Evolutionary conservation across 73 alveolate genomes (phyloP).

Genomic region (Tetrahymena thermophila): DNA sequence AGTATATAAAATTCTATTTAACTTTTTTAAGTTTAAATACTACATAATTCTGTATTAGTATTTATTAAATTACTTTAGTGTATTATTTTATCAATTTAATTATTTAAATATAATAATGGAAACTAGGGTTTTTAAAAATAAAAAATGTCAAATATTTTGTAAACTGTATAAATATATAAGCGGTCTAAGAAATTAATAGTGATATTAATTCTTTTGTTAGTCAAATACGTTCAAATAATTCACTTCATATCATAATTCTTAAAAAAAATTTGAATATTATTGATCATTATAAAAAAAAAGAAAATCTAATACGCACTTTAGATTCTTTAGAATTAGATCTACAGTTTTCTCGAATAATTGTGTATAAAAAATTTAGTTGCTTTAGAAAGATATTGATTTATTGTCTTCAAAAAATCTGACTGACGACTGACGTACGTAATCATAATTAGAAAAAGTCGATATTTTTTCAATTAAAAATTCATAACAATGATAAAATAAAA

Average conservation of each 20-base stretch:
- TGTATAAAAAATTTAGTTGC: neutral
- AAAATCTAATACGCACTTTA: neutral
- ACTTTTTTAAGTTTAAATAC: neutral
- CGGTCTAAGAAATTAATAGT: neutral
- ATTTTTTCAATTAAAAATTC: too few relatives aligned
- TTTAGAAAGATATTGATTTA: too few relatives aligned
- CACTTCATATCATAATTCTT: neutral
- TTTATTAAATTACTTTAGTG: too few relatives aligned
- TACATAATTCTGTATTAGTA: too few relatives aligned
- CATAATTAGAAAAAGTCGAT: neutral
- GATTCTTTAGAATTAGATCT: neutral
- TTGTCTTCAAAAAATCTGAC: neutral
- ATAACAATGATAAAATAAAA: neutral
- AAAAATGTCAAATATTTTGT: neutral
- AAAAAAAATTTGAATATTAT: too few relatives aligned
- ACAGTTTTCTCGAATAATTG: neutral
- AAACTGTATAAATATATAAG: too few relatives aligned
- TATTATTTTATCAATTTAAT: too few relatives aligned
- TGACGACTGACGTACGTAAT: neutral
- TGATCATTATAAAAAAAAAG: neutral
- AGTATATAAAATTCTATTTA: neutral
- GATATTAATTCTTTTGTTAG: neutral
- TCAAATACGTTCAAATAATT: neutral
- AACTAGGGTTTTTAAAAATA: neutral
- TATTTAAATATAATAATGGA: neutral